A percentile compares a stretch with the other conserved stretches of the same genome.
phyloP scores from a whole-genome alignment of 306 rosid genomes.

The Gillenia trifoliata region DNA sequence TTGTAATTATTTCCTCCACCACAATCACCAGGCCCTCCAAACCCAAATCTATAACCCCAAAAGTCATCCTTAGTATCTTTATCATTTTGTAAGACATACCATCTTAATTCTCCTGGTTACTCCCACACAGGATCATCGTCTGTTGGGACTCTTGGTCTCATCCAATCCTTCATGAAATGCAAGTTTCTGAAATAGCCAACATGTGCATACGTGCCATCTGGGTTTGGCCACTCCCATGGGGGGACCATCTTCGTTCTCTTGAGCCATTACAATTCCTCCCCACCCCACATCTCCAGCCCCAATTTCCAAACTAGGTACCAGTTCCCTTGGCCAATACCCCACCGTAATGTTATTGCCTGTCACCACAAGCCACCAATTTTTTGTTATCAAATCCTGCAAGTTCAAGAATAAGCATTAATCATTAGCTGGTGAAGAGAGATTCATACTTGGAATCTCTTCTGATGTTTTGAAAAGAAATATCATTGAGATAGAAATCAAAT shows the following conservation, averaged over 20 bases:
- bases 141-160: background rate
- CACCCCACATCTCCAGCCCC: constrained; percentile 14
- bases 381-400: constrained; percentile 2
- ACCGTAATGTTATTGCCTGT: background rate
- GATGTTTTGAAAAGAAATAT: too few relatives aligned
- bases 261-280: constrained; percentile 15
- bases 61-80: too few relatives aligned
- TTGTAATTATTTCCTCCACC: too few relatives aligned
- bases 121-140: background rate
- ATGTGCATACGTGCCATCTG: background rate
- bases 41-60: too few relatives aligned
- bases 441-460: too few relatives aligned
- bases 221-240: constrained; percentile 19
- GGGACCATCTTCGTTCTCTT: background rate
- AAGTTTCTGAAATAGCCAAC: constrained; percentile 5
- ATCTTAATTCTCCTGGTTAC: too few relatives aligned
- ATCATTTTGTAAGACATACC: too few relatives aligned
- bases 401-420: too few relatives aligned
- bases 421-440: too few relatives aligned
- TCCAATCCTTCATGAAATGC: background rate
- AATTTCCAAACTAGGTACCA: background rate
- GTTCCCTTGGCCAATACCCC: constrained; percentile 27
- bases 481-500: too few relatives aligned
- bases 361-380: constrained; percentile 23
- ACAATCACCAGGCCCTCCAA: too few relatives aligned